Evolutionary conservation across 2,329 filamentous ascomycete species (phyloP).

Genomic region (Amylocarpus encephaloides): DNA sequence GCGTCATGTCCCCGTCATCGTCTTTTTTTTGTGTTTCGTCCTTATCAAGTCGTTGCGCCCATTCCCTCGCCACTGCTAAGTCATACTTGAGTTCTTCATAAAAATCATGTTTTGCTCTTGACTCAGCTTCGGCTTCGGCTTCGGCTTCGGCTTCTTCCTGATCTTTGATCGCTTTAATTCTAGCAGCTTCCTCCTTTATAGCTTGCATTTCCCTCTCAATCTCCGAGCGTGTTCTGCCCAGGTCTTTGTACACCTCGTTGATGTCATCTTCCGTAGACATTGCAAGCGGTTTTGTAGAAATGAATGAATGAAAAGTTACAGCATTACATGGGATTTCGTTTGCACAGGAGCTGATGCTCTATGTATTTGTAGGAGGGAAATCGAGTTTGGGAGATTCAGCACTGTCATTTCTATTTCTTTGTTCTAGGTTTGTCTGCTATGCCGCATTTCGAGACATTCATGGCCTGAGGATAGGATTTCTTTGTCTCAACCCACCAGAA

Average conservation of each 20-base stretch:
- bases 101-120: not conserved
- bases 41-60: not conserved
- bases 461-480: not conserved
- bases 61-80: not conserved
- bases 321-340: not conserved
- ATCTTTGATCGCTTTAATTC: not conserved
- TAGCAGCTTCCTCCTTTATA: not conserved
- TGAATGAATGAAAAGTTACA: not conserved
- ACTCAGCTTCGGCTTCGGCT: conserved; percentile 1
- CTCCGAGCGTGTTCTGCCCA: not conserved
- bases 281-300: not conserved
- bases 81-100: not conserved
- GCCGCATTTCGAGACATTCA: too few relatives aligned
- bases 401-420: not conserved
- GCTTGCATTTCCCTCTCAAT: not conserved
- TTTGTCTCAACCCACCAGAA: not conserved
- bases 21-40: not conserved
- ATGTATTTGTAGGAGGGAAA: too few relatives aligned
- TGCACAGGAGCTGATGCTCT: not conserved
- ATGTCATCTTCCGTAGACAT: conserved; percentile 6
- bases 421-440: not conserved
- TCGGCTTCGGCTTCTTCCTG: conserved; percentile 1
- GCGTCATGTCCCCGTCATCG: too few relatives aligned
- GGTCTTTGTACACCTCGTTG: conserved; percentile 1
- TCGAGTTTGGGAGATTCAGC: too few relatives aligned